These are phyloP conservation scores for Knoxia roxburghii DNA, from an alignment of 257 asterid genomes.

Conservation along the genomic window DNA sequence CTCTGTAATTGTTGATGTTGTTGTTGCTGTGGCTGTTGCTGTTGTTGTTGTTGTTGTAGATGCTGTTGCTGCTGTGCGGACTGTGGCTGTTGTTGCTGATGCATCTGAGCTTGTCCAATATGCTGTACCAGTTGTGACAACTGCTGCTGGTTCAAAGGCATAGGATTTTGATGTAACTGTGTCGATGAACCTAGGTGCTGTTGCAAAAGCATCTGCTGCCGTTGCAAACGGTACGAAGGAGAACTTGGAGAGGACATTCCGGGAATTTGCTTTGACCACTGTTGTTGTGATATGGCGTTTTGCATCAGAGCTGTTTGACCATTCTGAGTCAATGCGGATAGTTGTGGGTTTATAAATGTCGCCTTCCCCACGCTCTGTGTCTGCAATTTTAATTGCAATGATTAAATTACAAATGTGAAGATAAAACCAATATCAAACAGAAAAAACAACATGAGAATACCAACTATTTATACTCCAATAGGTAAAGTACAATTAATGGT, in stretches of 20 bases:
- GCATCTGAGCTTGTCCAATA: conserved; percentile 51
- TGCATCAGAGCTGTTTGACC: conserved; percentile 70
- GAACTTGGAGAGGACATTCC: conserved; percentile 66
- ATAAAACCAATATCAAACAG: conserved; percentile 1
- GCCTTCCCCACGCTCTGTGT: conserved; percentile 65
- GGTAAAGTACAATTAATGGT: neutral
- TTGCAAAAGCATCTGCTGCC: conserved; percentile 49
- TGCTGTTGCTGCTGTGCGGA: conserved; percentile 26
- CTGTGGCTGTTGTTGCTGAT: conserved; percentile 37
- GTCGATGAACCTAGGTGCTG: conserved; percentile 54
- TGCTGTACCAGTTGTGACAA: conserved; percentile 73
- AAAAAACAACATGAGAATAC: conserved; percentile 8
- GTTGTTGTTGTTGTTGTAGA: conserved; percentile 36
- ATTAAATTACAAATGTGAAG: conserved; percentile 8
- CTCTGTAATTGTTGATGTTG: conserved; percentile 30
- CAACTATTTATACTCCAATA: neutral
- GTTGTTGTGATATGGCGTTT: conserved; percentile 63
- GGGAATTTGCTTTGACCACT: conserved; percentile 84
- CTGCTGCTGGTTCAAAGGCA: conserved; percentile 63
- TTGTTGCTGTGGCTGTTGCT: conserved; percentile 29
- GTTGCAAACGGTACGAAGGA: conserved; percentile 62
- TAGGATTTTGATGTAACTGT: conserved; percentile 54
- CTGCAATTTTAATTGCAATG: conserved; percentile 37
- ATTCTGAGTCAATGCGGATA: conserved; percentile 73
- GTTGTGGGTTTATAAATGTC: conserved; percentile 59